Percentiles rank a stretch among this genome's conserved stretches.
These are phyloP conservation scores for Aurifilum marmelostoma DNA, from an alignment of 2,329 filamentous ascomycete genomes.

Conservation along the genomic window DNA sequence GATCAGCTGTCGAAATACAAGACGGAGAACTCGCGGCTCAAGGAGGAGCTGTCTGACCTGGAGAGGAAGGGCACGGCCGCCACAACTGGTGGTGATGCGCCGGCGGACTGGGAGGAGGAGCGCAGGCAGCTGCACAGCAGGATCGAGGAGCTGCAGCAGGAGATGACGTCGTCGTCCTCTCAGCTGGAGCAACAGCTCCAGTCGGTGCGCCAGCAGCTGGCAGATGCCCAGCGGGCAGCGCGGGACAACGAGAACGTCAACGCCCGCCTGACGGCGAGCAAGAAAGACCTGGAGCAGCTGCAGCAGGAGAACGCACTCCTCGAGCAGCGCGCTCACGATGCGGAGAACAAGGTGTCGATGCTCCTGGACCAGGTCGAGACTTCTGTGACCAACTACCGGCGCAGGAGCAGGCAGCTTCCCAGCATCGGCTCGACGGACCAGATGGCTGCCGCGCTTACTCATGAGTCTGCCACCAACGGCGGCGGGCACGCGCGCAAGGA, in stretches of 20 bases:
- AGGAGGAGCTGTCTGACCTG: conserved; percentile 75
- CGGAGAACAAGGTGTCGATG: conserved; percentile 89
- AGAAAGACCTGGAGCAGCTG: conserved; percentile 76
- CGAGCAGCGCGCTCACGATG: conserved; percentile 83
- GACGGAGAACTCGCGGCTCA: conserved; percentile 78
- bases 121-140: conserved; percentile 68
- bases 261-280: conserved; percentile 61
- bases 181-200: conserved; percentile 74
- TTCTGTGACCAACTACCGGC: conserved; percentile 92
- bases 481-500: conserved; percentile 55
- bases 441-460: conserved; percentile 38
- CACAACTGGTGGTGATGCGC: conserved; percentile 44
- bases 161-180: conserved; percentile 66
- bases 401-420: conserved; percentile 65
- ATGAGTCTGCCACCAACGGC: conserved; percentile 43
- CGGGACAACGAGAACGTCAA: conserved; percentile 57
- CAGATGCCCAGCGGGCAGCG: conserved; percentile 61
- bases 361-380: conserved; percentile 93
- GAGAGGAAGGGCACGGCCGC: conserved; percentile 53
- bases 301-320: conserved; percentile 81
- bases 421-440: conserved; percentile 56
- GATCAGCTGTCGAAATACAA: conserved; percentile 95
- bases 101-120: conserved; percentile 75
- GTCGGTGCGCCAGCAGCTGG: conserved; percentile 70
- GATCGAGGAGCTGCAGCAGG: conserved; percentile 69